phyloP scores from a whole-genome alignment of 257 asterid species.

The Fraxinus pennsylvanica region DNA sequence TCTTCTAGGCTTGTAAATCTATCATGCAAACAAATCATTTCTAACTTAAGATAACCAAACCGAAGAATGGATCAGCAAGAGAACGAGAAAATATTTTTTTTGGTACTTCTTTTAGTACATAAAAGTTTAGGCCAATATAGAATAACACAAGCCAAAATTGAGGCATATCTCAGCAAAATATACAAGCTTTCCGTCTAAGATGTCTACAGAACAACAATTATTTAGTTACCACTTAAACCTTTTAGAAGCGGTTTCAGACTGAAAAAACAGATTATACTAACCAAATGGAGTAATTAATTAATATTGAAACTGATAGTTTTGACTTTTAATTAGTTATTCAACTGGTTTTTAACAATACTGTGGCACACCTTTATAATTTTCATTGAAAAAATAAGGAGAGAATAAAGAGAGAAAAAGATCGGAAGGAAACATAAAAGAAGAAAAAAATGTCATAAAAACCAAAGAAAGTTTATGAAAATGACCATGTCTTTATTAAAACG shows the following conservation, averaged over 20 bases:
- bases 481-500: not conserved
- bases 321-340: not conserved
- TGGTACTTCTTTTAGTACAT: not conserved
- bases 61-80: slow-evolving; percentile 1
- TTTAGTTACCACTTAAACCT: not conserved
- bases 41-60: slow-evolving; percentile 20
- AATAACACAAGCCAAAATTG: not conserved
- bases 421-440: not conserved
- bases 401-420: not conserved
- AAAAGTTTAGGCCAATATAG: not conserved
- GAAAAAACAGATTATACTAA: not conserved
- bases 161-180: not conserved
- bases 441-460: not conserved
- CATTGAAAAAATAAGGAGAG: not conserved
- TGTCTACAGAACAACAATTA: not conserved
- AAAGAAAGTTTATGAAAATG: not conserved
- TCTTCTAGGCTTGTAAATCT: slow-evolving; percentile 82
- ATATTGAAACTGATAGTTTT: not conserved
- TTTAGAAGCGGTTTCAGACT: not conserved
- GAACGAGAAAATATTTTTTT: not conserved
- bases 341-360: not conserved
- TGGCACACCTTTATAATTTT: not conserved
- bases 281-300: not conserved
- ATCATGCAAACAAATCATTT: slow-evolving; percentile 22
- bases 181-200: not conserved